Conservation (phyloP, 2,329 filamentous ascomycete species). For the Apiospora malaysiana region DNA sequence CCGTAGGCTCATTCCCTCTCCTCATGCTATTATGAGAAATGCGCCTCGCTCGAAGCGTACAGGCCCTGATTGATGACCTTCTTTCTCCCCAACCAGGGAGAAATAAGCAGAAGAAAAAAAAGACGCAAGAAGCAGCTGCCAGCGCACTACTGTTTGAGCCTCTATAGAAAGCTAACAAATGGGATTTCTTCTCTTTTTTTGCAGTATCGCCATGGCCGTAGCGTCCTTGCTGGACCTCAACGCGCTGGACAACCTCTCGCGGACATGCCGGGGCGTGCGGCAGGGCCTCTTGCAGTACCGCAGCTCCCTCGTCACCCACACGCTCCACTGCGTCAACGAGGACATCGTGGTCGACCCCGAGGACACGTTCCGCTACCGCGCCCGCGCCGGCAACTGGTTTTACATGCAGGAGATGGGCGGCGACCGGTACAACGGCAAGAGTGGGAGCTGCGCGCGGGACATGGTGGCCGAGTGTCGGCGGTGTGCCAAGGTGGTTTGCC, state of each 20-base stretch:
- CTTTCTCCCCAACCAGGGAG: background rate
- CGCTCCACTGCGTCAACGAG: conserved; percentile 82
- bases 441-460: conserved; percentile 82
- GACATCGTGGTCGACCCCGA: conserved; percentile 58
- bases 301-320: conserved; percentile 72
- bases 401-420: conserved; percentile 58
- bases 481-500: conserved; percentile 79
- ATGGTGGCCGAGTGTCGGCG: conserved; percentile 83
- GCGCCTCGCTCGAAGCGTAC: background rate
- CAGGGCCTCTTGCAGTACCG: conserved; percentile 80
- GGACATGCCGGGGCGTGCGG: conserved; percentile 81
- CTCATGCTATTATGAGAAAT: background rate
- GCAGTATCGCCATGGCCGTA: conserved; percentile 77
- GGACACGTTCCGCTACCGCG: conserved; percentile 62
- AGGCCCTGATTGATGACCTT: background rate
- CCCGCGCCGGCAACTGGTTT: conserved; percentile 63
- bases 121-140: background rate
- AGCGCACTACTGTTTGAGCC: conserved; percentile 19
- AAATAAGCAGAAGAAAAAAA: background rate
- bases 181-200: conserved; percentile 1
- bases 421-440: conserved; percentile 67
- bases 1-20: conserved; percentile 59
- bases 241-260: conserved; percentile 81
- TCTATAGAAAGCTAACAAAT: conserved; percentile 27
- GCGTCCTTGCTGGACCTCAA: conserved; percentile 84